Evolutionary conservation across 129 eudicot species (phyloP).

Genomic region (Rutidosis leptorrhynchoides): DNA sequence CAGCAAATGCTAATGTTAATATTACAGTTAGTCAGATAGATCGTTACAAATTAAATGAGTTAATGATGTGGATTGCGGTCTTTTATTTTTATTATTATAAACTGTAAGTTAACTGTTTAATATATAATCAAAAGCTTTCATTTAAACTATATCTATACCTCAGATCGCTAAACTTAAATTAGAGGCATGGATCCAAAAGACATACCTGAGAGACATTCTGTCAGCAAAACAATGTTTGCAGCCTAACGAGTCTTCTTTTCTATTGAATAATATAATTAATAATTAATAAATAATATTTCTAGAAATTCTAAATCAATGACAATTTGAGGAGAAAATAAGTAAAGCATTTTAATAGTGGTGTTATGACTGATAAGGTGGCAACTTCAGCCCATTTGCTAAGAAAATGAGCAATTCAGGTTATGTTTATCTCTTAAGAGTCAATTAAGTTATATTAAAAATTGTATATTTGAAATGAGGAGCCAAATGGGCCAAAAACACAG

Average conservation of each 20-base stretch:
- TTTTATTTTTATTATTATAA: background rate
- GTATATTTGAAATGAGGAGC: too few species aligned
- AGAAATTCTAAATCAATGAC: background rate
- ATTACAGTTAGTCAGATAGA: background rate
- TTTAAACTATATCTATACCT: background rate
- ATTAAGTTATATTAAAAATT: too few species aligned
- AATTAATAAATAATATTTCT: background rate
- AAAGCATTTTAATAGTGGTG: slow-evolving; percentile 3
- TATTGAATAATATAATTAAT: too few species aligned
- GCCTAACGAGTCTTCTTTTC: slow-evolving; percentile 76
- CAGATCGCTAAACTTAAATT: background rate
- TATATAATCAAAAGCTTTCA: too few species aligned
- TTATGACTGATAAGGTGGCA: too few species aligned
- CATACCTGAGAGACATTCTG: slow-evolving; percentile 69
- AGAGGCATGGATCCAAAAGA: background rate
- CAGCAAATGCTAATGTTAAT: background rate
- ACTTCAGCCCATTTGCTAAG: too few species aligned
- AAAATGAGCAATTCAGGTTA: too few species aligned
- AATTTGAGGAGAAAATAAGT: background rate
- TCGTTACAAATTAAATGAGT: background rate
- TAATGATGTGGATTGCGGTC: too few species aligned
- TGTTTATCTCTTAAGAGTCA: too few species aligned
- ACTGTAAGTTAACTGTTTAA: too few species aligned
- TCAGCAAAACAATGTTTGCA: slow-evolving; percentile 83
- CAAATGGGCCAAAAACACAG: too few species aligned